These are phyloP conservation scores for Coemansia sp. DNA, from an alignment of 192 early-diverging fungal genomes.

Conservation along the genomic window DNA sequence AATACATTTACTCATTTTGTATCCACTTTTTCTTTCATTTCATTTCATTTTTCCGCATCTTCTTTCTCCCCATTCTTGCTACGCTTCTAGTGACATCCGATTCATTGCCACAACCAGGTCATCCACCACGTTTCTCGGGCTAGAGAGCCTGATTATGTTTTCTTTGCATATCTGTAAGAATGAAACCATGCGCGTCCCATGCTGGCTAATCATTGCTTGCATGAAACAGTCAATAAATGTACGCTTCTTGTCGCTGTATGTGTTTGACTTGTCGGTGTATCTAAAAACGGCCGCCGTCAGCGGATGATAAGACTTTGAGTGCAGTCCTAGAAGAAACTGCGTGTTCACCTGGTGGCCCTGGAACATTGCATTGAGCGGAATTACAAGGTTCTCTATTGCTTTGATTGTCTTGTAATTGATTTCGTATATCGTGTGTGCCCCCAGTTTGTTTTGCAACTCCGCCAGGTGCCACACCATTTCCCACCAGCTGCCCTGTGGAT, in stretches of 20 bases:
- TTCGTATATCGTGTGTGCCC: constrained; percentile 32
- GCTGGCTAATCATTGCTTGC: constrained; percentile 35
- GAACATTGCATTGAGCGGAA: constrained; percentile 42
- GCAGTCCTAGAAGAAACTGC: constrained; percentile 14
- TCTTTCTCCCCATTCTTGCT: neutral
- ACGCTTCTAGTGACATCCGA: constrained; percentile 18
- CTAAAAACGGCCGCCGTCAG: constrained; percentile 19
- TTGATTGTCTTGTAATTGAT: constrained; percentile 47
- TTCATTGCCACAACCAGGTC: constrained; percentile 35
- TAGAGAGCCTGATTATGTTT: constrained; percentile 5
- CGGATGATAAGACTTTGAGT: constrained; percentile 21
- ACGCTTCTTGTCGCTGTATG: neutral
- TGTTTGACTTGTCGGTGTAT: constrained; percentile 17
- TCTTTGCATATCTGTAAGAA: constrained; percentile 35
- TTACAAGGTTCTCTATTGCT: constrained; percentile 35
- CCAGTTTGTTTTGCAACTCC: constrained; percentile 36
- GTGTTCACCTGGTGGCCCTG: constrained; percentile 14
- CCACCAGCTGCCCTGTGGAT: constrained; percentile 41
- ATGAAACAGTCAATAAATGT: constrained; percentile 49
- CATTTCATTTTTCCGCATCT: neutral
- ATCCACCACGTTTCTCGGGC: constrained; percentile 3
- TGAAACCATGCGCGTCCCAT: constrained; percentile 29
- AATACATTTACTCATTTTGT: neutral
- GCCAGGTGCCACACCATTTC: constrained; percentile 41
- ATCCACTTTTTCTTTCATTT: too few relatives aligned